Evolutionary conservation across 2,329 filamentous ascomycete species (phyloP), one percentile per base, ranked within the genome.

Genomic region (Botrytis paeoniae): DNA sequence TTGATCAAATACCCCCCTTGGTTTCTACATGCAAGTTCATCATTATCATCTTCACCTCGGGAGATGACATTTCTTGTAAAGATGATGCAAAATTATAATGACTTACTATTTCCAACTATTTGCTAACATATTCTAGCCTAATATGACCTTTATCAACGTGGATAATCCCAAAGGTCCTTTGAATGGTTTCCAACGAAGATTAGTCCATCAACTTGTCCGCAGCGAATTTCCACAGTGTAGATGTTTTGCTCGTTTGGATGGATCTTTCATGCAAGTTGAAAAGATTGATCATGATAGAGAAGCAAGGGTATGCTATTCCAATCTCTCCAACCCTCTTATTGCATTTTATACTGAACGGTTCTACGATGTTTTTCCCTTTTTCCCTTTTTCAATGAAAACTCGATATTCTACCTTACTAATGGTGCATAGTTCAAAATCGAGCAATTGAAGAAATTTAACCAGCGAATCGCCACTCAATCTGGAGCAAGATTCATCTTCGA

Each of bases 141-240:
- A 78, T 51, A n/a, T 80, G 14, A 69, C 80, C 14, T 86, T 83
- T 74, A 80, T 86, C 73, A 87, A 87, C 74, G 83, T 87, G 41
- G 82, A 83, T 6, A 81, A 81, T 22, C 77, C 81, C 5, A 75
- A 74, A 29, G 78, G 80, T 16, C 80, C 82, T 66, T 78, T 90
- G 39, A 89, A 85, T 74, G 84, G 85, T 0, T 92, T 88, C 76
- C 89, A 93, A 78, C 89, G 90, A 79, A 85, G 89, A 48, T 83
- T 93, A 9, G 85, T 92, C 0, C 88, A 92, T 78, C 89, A 92
- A 76, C 83, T 92, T 20, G 85, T 93, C n/a, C 85, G 88, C 20
- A 85, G 85, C 22, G 89, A 92, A 75, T 93, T 85, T 65, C 85
- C 85, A 1, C 68, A 68, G 8, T 76, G 77, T 25, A 70, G 77